Evolutionary conservation across 495 filamentous ascomycete genomes (phyloP).

Genomic region (Aspergillus sclerotioniger): DNA sequence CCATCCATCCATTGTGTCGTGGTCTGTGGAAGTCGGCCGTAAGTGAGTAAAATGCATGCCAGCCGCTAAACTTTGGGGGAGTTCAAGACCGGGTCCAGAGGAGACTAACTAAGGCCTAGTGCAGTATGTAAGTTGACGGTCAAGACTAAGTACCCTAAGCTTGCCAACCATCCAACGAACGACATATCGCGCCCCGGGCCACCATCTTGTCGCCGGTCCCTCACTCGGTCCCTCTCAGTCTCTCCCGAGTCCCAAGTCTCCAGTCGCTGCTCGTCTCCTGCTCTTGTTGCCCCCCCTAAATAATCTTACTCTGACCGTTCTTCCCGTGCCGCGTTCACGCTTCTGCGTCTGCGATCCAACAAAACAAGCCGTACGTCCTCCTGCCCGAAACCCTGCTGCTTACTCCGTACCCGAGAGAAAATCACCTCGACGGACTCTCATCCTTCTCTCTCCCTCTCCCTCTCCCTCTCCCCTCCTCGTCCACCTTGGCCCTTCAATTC

Average conservation of each 20-base stretch:
- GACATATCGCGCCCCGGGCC: no score
- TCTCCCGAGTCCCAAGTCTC: slow-evolving; percentile 1
- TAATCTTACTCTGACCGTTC: not conserved
- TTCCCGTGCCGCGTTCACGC: slow-evolving; percentile 13
- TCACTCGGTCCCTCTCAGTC: slow-evolving; percentile 10
- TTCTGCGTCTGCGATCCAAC: not conserved
- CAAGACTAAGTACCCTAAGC: not conserved
- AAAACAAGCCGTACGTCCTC: slow-evolving; percentile 3
- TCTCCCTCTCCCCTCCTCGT: slow-evolving; percentile 4
- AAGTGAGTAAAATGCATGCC: not conserved
- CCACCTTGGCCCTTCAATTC: slow-evolving; percentile 5
- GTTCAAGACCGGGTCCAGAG: not conserved
- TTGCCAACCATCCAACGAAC: no score
- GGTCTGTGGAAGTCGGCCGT: no score
- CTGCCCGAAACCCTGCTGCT: slow-evolving; percentile 1
- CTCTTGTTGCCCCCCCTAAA: slow-evolving; percentile 2
- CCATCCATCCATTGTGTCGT: no score
- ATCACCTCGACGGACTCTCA: slow-evolving; percentile 6
- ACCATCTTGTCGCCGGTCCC: not conserved
- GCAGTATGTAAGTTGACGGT: no score
- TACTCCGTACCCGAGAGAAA: not conserved
- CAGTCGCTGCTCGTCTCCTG: slow-evolving; percentile 9
- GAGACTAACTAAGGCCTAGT: not conserved
- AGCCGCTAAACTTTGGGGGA: slow-evolving; percentile 5
- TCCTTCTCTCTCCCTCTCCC: slow-evolving; percentile 3